Evolutionary conservation across 1,284 basidiomycete species (phyloP).

Genomic region (Marasmius fiardii): DNA sequence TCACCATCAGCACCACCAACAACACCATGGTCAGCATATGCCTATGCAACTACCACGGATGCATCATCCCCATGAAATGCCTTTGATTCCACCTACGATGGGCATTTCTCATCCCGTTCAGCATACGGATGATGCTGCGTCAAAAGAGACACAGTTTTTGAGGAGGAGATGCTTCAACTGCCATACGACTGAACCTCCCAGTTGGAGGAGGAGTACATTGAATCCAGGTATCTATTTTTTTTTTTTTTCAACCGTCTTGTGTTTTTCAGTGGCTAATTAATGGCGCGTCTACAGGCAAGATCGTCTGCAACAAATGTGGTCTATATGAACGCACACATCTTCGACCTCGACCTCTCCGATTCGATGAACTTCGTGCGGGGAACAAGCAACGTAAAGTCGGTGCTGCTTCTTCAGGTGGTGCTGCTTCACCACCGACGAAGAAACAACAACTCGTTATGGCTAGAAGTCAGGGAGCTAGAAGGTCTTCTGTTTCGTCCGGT

Average conservation of each 20-base stretch:
- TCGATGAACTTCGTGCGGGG: conserved; percentile 79
- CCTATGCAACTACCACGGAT: conserved; percentile 27
- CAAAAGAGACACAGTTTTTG: conserved; percentile 83
- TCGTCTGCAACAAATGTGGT: conserved; percentile 88
- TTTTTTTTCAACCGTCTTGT: background rate
- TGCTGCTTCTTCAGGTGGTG: conserved; percentile 28
- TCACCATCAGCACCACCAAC: conserved; percentile 20
- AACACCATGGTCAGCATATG: conserved; percentile 23
- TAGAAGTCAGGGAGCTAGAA: conserved; percentile 36
- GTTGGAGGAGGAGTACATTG: conserved; percentile 80
- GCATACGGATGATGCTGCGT: conserved; percentile 83
- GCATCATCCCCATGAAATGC: conserved; percentile 30
- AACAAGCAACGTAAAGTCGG: conserved; percentile 71
- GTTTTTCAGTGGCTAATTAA: background rate
- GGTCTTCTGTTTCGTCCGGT: conserved; percentile 58
- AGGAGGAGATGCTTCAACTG: conserved; percentile 84
- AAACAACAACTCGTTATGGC: conserved; percentile 1
- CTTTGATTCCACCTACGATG: background rate
- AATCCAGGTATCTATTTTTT: conserved; percentile 48
- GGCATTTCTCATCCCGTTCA: conserved; percentile 67
- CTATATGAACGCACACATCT: conserved; percentile 83
- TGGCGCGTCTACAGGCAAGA: conserved; percentile 48
- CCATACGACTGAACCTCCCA: conserved; percentile 82
- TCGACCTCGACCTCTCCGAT: conserved; percentile 73
- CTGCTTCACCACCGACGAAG: background rate